Conservation (phyloP, 306 rosid species). For the Aeschynomene evenia region DNA sequence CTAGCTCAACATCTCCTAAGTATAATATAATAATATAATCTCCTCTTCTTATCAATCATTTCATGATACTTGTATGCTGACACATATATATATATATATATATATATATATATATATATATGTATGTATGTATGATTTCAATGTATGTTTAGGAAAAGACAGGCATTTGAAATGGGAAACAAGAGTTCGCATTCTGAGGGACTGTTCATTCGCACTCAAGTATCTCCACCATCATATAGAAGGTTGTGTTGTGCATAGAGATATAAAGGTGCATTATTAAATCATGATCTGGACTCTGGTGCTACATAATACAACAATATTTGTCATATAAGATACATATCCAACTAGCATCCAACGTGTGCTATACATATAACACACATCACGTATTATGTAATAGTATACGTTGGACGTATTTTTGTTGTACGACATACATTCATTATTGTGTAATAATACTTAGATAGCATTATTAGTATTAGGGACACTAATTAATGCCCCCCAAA, state of each 20-base stretch:
- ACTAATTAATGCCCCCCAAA: not conserved
- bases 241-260: conserved; percentile 92
- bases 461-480: not conserved
- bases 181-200: conserved; percentile 69
- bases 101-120: no score
- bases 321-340: no score
- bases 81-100: no score
- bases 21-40: no score
- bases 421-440: no score
- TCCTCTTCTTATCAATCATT: not conserved
- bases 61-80: not conserved
- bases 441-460: not conserved
- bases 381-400: no score
- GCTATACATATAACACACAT: no score
- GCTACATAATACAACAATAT: no score
- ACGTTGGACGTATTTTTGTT: no score
- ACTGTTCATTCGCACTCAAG: conserved; percentile 74
- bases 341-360: no score
- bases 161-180: conserved; percentile 58
- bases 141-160: conserved; percentile 49
- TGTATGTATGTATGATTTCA: not conserved
- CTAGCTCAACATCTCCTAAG: conserved; percentile 83
- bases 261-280: conserved; percentile 61
- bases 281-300: not conserved
- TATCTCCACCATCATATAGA: conserved; percentile 75